Base-by-base conservation (phyloP, 176 grass and related monocot species). In the Zea luxurians region DNA sequence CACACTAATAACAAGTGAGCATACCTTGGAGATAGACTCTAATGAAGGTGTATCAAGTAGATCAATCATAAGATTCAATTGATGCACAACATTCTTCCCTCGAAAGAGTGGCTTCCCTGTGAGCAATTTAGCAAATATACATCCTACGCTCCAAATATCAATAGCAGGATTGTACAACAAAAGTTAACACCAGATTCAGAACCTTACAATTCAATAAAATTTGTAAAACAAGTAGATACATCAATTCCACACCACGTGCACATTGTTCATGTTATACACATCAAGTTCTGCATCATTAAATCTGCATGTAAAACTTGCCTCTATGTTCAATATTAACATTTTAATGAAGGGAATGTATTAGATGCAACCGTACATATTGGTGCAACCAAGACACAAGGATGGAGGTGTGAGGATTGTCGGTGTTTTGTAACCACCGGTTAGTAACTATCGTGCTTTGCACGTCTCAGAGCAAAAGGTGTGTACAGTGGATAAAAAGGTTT, bases 71-170 rank as follows among this genome's bases (percentile, higher is more conserved):
- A 97, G 90, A 75, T 97, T 90, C 63, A 97, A 88, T 41, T 97
- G 93, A 83, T 97, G 93, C 57, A 97, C 93, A 73, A 97, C 93
- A 86, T 97, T 97, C 80, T 97, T 97, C 47, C 93, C 93, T 73
- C 90, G 93, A 90, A 97, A 97, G 50, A 97, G 70, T 81, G 93
- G 88, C 86, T 90, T 93, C 69, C 93, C 93, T 64, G 83, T 97
- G 57, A 97, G 85, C 85, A 97, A 86, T 59, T 97, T 90, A 43
- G 93, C 93, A 79, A 97, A 97, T 84, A 97, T 97, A 75, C 93
- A 97, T 20, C 90, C 93, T 78, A 97, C 76, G 73, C 93, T 97
- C 93, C 93, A 97, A 82, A 97, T 84, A 82, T 97, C 93, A 86
- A 97, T 93, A 64, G 90, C 93, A 58, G 93, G 93, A 21, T 90